Conservation (phyloP, 495 filamentous ascomycete genomes). For the Annulohypoxylon maeteangense region DNA sequence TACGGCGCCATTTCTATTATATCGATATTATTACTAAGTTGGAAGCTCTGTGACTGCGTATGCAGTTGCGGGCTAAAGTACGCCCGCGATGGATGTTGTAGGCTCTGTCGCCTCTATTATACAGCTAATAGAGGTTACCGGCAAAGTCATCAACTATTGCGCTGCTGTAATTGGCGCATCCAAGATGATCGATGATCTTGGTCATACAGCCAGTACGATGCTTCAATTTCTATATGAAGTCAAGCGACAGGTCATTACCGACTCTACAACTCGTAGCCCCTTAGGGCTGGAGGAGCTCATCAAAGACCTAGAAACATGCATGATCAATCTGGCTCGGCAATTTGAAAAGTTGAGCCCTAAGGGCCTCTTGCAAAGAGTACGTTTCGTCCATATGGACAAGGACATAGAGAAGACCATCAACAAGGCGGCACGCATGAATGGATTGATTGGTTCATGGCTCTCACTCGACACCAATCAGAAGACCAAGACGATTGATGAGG, state of each 20-base stretch:
- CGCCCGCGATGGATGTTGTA: slow-evolving; percentile 27
- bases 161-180: slow-evolving; percentile 31
- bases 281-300: slow-evolving; percentile 26
- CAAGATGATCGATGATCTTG: slow-evolving; percentile 33
- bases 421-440: slow-evolving; percentile 33
- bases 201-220: slow-evolving; percentile 31
- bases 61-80: neutral
- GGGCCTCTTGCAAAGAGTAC: slow-evolving; percentile 20
- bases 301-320: slow-evolving; percentile 23
- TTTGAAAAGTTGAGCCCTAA: slow-evolving; percentile 32
- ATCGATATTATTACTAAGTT: neutral
- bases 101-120: slow-evolving; percentile 38
- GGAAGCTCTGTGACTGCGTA: neutral
- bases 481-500: slow-evolving; percentile 27
- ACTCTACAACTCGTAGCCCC: slow-evolving; percentile 1
- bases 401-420: slow-evolving; percentile 37
- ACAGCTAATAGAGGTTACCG: slow-evolving; percentile 32
- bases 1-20: neutral
- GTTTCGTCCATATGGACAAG: slow-evolving; percentile 35
- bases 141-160: slow-evolving; percentile 36
- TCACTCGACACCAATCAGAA: slow-evolving; percentile 34
- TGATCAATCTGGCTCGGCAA: slow-evolving; percentile 20
- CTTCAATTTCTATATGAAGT: slow-evolving; percentile 34
- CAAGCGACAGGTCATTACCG: slow-evolving; percentile 19
- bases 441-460: slow-evolving; percentile 35